Conservation (phyloP, 352 stramenopile species). For the Phytophthora kernoviae region DNA sequence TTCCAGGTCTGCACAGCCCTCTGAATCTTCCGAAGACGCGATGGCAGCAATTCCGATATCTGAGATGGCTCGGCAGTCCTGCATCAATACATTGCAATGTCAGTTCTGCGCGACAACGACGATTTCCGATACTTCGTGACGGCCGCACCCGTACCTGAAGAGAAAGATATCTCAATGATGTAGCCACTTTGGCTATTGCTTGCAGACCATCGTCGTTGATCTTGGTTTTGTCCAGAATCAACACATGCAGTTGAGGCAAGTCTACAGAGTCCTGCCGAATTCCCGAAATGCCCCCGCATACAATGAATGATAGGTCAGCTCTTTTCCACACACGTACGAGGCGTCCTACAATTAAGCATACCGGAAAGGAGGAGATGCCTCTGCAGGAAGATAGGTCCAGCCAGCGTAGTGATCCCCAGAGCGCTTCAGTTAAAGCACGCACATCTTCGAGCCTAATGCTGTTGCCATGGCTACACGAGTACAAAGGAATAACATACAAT, state of each 20-base stretch:
- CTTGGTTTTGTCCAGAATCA: conserved; percentile 67
- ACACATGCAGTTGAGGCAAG: conserved; percentile 51
- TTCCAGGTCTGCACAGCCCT: conserved; percentile 42
- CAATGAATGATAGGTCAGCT: background rate
- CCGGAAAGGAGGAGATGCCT: conserved; percentile 48
- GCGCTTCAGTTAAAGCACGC: conserved; percentile 30
- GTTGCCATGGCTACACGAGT: conserved; percentile 34
- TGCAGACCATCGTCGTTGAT: conserved; percentile 52
- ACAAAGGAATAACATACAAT: background rate
- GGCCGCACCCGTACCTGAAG: conserved; percentile 48
- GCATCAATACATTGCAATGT: background rate
- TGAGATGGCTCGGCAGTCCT: conserved; percentile 62
- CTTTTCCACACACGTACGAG: background rate
- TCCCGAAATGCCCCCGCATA: too few species aligned
- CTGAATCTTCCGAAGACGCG: conserved; percentile 18
- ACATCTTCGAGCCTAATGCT: conserved; percentile 39
- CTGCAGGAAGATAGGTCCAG: conserved; percentile 63
- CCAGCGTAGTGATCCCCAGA: conserved; percentile 40
- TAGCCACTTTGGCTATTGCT: conserved; percentile 35
- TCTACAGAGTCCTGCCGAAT: conserved; percentile 25
- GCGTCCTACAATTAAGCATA: conserved; percentile 7
- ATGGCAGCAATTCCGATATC: conserved; percentile 53
- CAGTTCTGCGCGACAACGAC: background rate
- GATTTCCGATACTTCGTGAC: background rate
- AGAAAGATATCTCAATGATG: conserved; percentile 63